These are phyloP conservation scores for Rhizophagus prolifer DNA, from an alignment of 192 early-diverging fungal genomes.

Conservation along the genomic window DNA sequence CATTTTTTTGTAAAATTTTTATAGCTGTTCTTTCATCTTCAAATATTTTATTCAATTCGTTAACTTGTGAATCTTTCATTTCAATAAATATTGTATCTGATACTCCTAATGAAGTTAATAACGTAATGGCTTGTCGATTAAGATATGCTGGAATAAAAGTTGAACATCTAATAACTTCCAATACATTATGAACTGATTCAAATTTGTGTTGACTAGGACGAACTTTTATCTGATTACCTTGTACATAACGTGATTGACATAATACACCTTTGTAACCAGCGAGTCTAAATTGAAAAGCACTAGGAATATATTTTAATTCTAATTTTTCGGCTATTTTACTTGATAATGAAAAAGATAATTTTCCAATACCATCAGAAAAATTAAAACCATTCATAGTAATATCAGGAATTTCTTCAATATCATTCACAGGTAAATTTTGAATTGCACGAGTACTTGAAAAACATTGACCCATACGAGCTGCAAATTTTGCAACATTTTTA, in stretches of 20 bases:
- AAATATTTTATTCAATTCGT: slow-evolving; percentile 41
- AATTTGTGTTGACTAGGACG: slow-evolving; percentile 65
- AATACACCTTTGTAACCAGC: slow-evolving; percentile 67
- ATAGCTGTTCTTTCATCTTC: slow-evolving; percentile 37
- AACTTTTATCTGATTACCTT: slow-evolving; percentile 42
- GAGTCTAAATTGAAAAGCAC: slow-evolving; percentile 72
- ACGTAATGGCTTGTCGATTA: slow-evolving; percentile 68
- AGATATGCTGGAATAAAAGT: slow-evolving; percentile 52
- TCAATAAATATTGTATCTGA: slow-evolving; percentile 54
- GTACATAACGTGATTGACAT: slow-evolving; percentile 35
- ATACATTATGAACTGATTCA: slow-evolving; percentile 40
- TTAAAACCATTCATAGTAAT: slow-evolving; percentile 53
- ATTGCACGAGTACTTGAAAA: slow-evolving; percentile 68
- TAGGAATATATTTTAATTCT: slow-evolving; percentile 44
- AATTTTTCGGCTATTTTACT: slow-evolving; percentile 39
- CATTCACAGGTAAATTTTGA: slow-evolving; percentile 35
- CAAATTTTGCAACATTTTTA: slow-evolving; percentile 65
- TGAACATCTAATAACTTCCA: slow-evolving; percentile 63
- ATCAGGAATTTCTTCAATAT: slow-evolving; percentile 55
- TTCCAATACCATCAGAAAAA: slow-evolving; percentile 78
- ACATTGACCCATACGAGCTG: slow-evolving; percentile 71
- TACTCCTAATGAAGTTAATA: slow-evolving; percentile 58
- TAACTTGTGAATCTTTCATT: slow-evolving; percentile 45
- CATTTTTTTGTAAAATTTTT: slow-evolving; percentile 38
- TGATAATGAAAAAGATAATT: slow-evolving; percentile 53